phyloP scores from a whole-genome alignment of 2,329 filamentous ascomycete species.

The Fusarium sp. region DNA sequence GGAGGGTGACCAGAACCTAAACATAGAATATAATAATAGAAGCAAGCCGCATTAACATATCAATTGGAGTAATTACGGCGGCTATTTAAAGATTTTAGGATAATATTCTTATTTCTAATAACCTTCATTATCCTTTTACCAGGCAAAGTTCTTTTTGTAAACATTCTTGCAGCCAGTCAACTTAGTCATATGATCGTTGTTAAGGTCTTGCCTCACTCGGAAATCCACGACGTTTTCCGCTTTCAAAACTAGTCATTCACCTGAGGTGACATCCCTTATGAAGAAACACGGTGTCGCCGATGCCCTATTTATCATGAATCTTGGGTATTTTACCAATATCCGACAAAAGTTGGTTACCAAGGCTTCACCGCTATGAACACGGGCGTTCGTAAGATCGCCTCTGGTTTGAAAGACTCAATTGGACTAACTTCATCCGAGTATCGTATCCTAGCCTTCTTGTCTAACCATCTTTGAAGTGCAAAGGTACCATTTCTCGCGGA shows the following conservation, averaged over 20 bases:
- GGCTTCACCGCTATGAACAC: not conserved
- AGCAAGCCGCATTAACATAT: not conserved
- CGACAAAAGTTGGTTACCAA: not conserved
- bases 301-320: not conserved
- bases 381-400: not conserved
- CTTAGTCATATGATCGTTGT: no score
- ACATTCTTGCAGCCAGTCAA: no score
- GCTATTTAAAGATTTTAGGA: accelerated
- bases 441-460: not conserved
- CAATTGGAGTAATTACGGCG: accelerated
- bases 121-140: accelerated
- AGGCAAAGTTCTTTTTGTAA: no score
- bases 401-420: not conserved
- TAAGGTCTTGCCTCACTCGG: accelerated
- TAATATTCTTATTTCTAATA: accelerated
- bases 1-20: no score
- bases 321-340: not conserved
- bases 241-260: not conserved
- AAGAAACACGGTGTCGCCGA: not conserved
- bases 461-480: not conserved
- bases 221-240: not conserved
- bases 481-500: not conserved
- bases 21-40: no score
- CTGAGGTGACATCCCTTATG: not conserved
- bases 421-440: not conserved